Evolutionary conservation across 2,329 filamentous ascomycete species (phyloP).

Genomic region (Atkinsonella texensis): DNA sequence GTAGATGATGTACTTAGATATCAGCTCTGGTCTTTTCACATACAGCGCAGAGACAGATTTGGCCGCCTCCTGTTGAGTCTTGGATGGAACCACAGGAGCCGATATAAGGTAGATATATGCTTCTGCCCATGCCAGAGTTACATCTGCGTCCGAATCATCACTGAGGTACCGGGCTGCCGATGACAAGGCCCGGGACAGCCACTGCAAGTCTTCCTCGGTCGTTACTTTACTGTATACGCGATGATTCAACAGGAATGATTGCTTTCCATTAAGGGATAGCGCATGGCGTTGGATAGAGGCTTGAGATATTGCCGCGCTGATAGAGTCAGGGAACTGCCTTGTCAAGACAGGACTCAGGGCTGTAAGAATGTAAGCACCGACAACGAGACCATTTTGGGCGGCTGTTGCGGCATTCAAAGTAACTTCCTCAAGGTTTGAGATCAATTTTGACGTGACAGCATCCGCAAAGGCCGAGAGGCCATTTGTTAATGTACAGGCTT

Average conservation of each 20-base stretch:
- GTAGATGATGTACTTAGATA: slow-evolving; percentile 52
- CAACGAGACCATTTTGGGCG: slow-evolving; percentile 71
- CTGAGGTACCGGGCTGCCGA: slow-evolving; percentile 45
- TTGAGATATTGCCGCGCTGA: slow-evolving; percentile 37
- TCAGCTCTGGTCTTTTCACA: slow-evolving; percentile 38
- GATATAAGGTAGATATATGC: slow-evolving; percentile 70
- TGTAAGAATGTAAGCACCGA: slow-evolving; percentile 63
- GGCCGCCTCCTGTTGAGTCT: slow-evolving; percentile 51
- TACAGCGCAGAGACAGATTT: slow-evolving; percentile 55
- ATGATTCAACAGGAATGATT: slow-evolving; percentile 75
- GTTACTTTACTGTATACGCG: slow-evolving; percentile 74
- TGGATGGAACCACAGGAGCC: slow-evolving; percentile 46
- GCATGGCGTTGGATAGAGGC: slow-evolving; percentile 52
- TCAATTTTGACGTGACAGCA: slow-evolving; percentile 39
- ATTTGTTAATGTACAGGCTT: slow-evolving; percentile 33
- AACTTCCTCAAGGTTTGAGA: slow-evolving; percentile 67
- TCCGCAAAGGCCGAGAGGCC: slow-evolving; percentile 40
- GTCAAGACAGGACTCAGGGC: slow-evolving; percentile 48
- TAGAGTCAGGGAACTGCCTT: slow-evolving; percentile 40
- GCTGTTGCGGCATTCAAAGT: slow-evolving; percentile 65
- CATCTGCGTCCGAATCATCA: slow-evolving; percentile 32
- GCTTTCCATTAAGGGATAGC: slow-evolving; percentile 62
- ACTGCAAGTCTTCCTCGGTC: slow-evolving; percentile 62
- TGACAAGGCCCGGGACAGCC: slow-evolving; percentile 61
- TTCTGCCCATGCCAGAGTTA: slow-evolving; percentile 68